Percentiles rank a stretch among this genome's conserved stretches.
Conservation (phyloP, 129 eudicot genomes). For the Tanacetum coccineum region DNA sequence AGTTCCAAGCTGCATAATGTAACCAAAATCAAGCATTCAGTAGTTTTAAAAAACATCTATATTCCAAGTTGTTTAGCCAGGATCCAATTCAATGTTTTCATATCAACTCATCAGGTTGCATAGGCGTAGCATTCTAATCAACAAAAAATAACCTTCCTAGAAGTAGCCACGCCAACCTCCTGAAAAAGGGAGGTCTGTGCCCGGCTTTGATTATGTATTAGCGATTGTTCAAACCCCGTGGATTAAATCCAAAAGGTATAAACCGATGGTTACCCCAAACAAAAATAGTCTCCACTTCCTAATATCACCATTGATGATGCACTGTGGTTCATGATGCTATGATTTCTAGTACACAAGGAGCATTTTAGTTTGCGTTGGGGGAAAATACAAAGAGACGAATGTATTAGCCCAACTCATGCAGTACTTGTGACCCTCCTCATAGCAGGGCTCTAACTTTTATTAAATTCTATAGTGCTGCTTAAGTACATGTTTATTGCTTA, state of each 20-base stretch:
- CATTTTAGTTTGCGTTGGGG: no score
- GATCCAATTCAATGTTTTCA: not conserved
- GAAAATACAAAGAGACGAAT: no score
- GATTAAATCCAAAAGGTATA: no score
- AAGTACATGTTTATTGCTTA: not conserved
- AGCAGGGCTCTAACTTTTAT: not conserved
- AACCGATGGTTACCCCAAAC: no score
- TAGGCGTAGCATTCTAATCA: not conserved
- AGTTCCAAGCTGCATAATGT: conserved; percentile 66
- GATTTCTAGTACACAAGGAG: no score
- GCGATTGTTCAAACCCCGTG: no score
- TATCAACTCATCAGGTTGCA: not conserved
- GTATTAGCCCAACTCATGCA: not conserved
- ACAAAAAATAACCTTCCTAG: not conserved
- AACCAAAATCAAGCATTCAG: not conserved
- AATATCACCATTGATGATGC: not conserved
- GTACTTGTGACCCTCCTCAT: not conserved
- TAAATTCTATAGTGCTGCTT: not conserved
- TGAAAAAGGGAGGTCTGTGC: no score
- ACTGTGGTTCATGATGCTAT: not conserved
- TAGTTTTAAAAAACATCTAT: not conserved
- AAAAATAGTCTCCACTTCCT: not conserved
- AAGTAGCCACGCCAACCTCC: no score
- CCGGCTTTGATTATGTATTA: no score
- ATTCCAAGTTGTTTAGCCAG: not conserved